Conservation (phyloP, 176 grass and related monocot species). For the Oryza rufipogon region DNA sequence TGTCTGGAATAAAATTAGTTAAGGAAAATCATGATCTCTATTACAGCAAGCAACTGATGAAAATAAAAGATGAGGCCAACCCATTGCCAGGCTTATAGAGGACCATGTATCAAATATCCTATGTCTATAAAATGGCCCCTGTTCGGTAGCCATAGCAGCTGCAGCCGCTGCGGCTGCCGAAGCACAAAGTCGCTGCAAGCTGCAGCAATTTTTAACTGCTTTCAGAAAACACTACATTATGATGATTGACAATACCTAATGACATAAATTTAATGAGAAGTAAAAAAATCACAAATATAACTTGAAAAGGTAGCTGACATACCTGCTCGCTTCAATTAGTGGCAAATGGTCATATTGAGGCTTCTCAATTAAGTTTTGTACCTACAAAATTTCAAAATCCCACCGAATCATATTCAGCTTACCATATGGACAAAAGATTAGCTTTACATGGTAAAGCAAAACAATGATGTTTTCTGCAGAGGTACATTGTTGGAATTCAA, state of each 20-base stretch:
- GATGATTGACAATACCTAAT: neutral
- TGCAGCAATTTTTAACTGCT: neutral
- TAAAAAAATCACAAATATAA: neutral
- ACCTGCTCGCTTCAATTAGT: conserved; percentile 99
- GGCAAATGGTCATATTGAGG: conserved; percentile 95
- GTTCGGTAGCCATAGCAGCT: no score
- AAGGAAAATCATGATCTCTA: neutral
- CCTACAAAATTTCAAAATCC: conserved; percentile 50
- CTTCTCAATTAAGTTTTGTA: conserved; percentile 95
- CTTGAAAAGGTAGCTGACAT: conserved; percentile 33
- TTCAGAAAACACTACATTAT: neutral
- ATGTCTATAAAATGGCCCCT: neutral
- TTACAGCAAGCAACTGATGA: neutral
- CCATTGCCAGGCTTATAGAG: neutral
- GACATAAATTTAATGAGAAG: conserved; percentile 22
- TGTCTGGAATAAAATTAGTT: neutral
- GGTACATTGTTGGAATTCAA: neutral
- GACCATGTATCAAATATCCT: neutral
- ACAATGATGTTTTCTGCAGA: neutral
- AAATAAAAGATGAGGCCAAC: neutral
- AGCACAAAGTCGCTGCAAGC: no score
- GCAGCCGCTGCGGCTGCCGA: no score
- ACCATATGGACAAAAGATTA: conserved; percentile 3
- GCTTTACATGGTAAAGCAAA: neutral
- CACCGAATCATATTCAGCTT: conserved; percentile 14